Base-by-base conservation (phyloP, 169 alveolate genomes). In the Ichthyophthirius multifiliis region DNA sequence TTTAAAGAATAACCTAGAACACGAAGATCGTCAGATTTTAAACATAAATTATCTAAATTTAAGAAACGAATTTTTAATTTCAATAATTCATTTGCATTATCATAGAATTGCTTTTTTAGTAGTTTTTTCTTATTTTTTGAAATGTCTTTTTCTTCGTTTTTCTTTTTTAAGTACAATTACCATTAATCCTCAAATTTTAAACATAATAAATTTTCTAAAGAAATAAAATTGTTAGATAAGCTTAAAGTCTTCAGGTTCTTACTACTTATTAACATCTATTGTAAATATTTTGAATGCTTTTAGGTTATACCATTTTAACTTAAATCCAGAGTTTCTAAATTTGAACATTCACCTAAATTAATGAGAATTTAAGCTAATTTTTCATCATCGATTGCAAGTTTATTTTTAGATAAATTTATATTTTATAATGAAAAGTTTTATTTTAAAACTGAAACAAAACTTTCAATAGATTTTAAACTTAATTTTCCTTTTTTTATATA, bases 131-230 rank as follows among this genome's bases (percentile, higher is more conserved):
- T 27, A 27, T 55, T 39, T 23, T 23, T 55, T 23, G 31, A 55
- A 27, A 55, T 27, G 13, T 55, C 71, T 55, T 55, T 55, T 7
- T 55, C 71, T 55, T 55, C 71, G 16, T 55, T 55, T 55, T 55
- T 55, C 4, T 55, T 55, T 55, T 55, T 55, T 10, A 55, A 55
- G 16, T 27, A 55, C 10, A 55, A 10, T 6, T 55, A 34, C 71
- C 71, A 55, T 7, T 55, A 27, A 55, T 55, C 71, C 10, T 55
- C 71, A 6, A 55, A 7, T 27, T 55, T 55, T 1, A 55, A 10
- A 2, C 43, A 15, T 20, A 55, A 6, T 15, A 55, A 39, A 55
- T 55, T 55, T 39, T 55, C 71, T 20, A 55, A 27, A 55, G 71
- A 55, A 55, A 55, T 55, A n/a, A 55, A 55, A 27, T 55, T 55